Conservation (phyloP, 768 basidiomycete species). For the Tylopilus sp. region DNA sequence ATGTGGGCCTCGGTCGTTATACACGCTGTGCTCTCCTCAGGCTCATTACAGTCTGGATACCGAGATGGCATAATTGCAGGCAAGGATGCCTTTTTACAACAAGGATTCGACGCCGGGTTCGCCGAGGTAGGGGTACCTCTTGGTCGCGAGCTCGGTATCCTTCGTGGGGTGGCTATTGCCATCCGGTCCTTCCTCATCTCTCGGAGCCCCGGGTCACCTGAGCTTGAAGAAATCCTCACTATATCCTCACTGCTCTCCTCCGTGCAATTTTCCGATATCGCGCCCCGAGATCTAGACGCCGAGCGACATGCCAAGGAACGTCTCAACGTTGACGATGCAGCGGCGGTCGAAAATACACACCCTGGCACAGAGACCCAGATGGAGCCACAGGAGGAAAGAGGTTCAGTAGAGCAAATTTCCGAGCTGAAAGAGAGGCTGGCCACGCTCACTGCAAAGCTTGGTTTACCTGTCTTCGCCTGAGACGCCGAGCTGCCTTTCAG, state of each 20-base stretch:
- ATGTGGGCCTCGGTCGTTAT: constrained; percentile 41
- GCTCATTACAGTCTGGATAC: constrained; percentile 69
- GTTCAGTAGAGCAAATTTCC: constrained; percentile 40
- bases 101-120: constrained; percentile 89
- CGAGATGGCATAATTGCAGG: constrained; percentile 95
- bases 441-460: constrained; percentile 31
- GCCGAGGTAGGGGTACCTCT: constrained; percentile 65
- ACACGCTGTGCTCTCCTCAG: neutral
- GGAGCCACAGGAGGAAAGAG: constrained; percentile 18
- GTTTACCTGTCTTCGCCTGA: constrained; percentile 23
- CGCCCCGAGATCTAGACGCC: constrained; percentile 73
- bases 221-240: constrained; percentile 44
- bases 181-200: constrained; percentile 55
- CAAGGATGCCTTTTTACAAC: constrained; percentile 82
- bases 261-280: constrained; percentile 68
- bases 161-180: constrained; percentile 71
- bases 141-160: constrained; percentile 71
- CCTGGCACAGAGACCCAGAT: constrained; percentile 15
- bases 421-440: constrained; percentile 36
- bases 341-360: constrained; percentile 38
- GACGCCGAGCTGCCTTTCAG: neutral
- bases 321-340: constrained; percentile 36
- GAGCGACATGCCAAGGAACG: constrained; percentile 73
- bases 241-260: constrained; percentile 54
- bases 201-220: constrained; percentile 4